These are phyloP conservation scores for Telopea speciosissima DNA, from an alignment of 177 flowering plant genomes.

Conservation along the genomic window DNA sequence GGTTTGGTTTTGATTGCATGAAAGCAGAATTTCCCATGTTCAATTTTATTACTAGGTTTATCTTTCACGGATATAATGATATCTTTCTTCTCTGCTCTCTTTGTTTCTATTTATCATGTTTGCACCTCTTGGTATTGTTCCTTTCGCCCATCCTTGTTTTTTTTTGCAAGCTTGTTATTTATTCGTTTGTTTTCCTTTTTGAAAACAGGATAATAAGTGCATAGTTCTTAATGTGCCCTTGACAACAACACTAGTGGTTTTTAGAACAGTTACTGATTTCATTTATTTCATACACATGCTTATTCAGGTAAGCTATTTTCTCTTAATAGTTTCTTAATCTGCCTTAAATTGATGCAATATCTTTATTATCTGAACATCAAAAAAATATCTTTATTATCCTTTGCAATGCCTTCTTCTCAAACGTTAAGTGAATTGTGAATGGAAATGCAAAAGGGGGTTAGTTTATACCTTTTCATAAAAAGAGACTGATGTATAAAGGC, in stretches of 20 bases:
- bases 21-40: background rate
- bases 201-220: slow-evolving; percentile 55
- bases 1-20: background rate
- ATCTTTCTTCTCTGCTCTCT: background rate
- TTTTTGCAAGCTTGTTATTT: background rate
- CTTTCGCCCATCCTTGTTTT: background rate
- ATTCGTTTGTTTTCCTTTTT: slow-evolving; percentile 2
- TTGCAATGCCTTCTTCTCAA: no score
- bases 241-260: slow-evolving; percentile 47
- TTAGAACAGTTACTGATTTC: slow-evolving; percentile 76
- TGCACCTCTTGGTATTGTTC: background rate
- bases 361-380: no score
- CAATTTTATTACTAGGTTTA: background rate
- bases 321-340: background rate
- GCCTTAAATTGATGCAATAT: no score
- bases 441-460: no score
- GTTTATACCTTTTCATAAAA: no score
- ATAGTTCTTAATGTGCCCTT: slow-evolving; percentile 49
- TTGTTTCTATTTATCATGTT: background rate
- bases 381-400: no score
- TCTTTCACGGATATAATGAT: background rate
- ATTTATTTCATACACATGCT: slow-evolving; percentile 68
- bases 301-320: slow-evolving; percentile 54
- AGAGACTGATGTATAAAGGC: no score
- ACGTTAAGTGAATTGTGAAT: no score